Base-by-base conservation (phyloP, 2,329 filamentous ascomycete species). In the Passalora sequoiae region DNA sequence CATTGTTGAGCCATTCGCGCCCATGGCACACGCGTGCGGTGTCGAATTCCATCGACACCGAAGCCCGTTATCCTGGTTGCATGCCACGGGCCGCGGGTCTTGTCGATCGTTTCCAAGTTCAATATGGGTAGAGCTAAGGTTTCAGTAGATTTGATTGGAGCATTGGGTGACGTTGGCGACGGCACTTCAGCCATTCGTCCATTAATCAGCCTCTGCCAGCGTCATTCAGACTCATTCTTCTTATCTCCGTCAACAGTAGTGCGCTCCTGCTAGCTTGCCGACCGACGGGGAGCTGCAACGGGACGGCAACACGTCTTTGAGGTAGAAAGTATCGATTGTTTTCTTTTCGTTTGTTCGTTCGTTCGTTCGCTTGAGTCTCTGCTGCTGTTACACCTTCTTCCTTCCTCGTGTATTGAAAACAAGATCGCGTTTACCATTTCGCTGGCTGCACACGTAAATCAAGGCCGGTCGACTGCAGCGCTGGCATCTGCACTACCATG, bases 401-500 rank as follows among this genome's bases (percentile, higher is more conserved):
- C 24, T 27, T 12, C 12, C 24, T 27, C 24, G 24, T 27, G 6
- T 12, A 27, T 27, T 27, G 6, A 6, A 12, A 27, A 12, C 24
- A 27, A 7, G 6, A 12, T 27, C 6, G 6, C 12, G 6, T 27
- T 27, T 12, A 27, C 24, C n/a, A n/a, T n/a, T n/a, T n/a, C n/a
- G n/a, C n/a, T n/a, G n/a, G n/a, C n/a, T n/a, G n/a, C n/a, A n/a
- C n/a, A n/a, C n/a, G n/a, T n/a, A n/a, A n/a, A n/a, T n/a, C n/a
- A n/a, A n/a, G n/a, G n/a, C n/a, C n/a, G n/a, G n/a, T n/a, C 30
- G 5, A 24, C 13, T 12, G 8, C 17, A 22, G 17, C 32, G 4
- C 8, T 20, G 15, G 7, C 33, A n/a, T n/a, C n/a, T n/a, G n/a
- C n/a, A n/a, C n/a, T n/a, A 24, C 21, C 3, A 44, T 44, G 41